A percentile compares a stretch with the other conserved stretches of the same genome.
These are phyloP conservation scores for Begonia peltatifolia DNA, from an alignment of 306 rosid species.

Conservation along the genomic window DNA sequence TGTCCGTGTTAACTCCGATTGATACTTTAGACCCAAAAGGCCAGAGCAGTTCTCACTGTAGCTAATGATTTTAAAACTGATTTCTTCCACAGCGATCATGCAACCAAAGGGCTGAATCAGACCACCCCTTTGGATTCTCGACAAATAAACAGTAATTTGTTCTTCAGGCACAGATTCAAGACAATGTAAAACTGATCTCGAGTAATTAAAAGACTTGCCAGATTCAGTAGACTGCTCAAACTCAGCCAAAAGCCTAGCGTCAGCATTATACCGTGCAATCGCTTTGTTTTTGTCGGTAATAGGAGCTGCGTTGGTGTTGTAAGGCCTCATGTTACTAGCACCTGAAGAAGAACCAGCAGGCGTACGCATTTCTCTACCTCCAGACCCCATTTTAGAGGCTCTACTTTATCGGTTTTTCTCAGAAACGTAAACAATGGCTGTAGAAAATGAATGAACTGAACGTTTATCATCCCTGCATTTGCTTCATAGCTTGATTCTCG, in stretches of 20 bases:
- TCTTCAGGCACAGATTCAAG: constrained; percentile 41
- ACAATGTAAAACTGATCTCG: constrained; percentile 29
- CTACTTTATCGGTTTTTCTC: constrained; percentile 4
- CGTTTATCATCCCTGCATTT: constrained; percentile 2
- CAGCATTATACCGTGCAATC: constrained; percentile 46
- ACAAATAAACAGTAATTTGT: constrained; percentile 38
- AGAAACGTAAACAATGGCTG: background rate
- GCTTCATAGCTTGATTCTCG: constrained; percentile 1
- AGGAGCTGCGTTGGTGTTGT: background rate
- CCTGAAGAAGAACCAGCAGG: constrained; percentile 34
- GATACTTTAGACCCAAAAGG: constrained; percentile 33
- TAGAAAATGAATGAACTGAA: constrained; percentile 3
- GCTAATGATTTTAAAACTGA: constrained; percentile 35
- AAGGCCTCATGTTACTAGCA: constrained; percentile 29
- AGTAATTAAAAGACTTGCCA: constrained; percentile 61
- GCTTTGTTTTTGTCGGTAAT: constrained; percentile 13
- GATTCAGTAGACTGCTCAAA: constrained; percentile 49
- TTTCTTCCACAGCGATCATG: constrained; percentile 49
- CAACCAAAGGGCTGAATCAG: constrained; percentile 66
- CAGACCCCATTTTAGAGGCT: constrained; percentile 16
- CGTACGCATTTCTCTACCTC: constrained; percentile 26
- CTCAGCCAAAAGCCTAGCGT: constrained; percentile 49
- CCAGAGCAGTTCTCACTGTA: constrained; percentile 56
- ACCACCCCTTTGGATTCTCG: constrained; percentile 68
- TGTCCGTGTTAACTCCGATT: constrained; percentile 10